Percentiles rank a stretch among this genome's conserved stretches.
Conservation (phyloP, 2,329 filamentous ascomycete genomes). For the Aureobasidium melanogenum region DNA sequence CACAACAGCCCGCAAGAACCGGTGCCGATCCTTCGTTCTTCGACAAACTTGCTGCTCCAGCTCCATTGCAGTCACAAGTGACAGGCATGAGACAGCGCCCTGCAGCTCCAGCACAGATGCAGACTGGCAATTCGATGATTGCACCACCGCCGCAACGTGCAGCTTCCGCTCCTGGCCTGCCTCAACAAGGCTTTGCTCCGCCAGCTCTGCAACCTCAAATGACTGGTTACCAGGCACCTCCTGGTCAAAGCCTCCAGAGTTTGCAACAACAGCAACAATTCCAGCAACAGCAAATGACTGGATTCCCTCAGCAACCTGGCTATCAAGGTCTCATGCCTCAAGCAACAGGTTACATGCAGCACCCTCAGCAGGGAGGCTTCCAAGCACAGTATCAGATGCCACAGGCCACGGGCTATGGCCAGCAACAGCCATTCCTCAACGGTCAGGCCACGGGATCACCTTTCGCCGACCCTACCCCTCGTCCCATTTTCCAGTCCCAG, state of each 20-base stretch:
- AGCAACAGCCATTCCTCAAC: constrained; percentile 45
- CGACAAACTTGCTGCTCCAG: constrained; percentile 36
- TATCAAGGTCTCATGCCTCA: constrained; percentile 30
- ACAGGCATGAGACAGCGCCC: constrained; percentile 23
- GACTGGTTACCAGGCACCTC: constrained; percentile 59
- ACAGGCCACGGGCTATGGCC: constrained; percentile 24
- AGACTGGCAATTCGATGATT: constrained; percentile 49
- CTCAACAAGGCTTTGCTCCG: constrained; percentile 55
- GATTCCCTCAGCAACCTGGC: constrained; percentile 29
- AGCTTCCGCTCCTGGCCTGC: constrained; percentile 72
- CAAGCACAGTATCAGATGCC: constrained; percentile 23
- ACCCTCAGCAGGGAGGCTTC: constrained; percentile 30
- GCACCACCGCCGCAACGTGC: constrained; percentile 73
- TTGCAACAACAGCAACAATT: constrained; percentile 37
- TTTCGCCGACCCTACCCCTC: constrained; percentile 46
- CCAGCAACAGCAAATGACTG: constrained; percentile 26
- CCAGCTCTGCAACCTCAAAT: constrained; percentile 75
- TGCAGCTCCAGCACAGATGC: constrained; percentile 16
- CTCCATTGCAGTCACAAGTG: constrained; percentile 25
- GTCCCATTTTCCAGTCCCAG: constrained; percentile 30
- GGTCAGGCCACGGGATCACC: constrained; percentile 39
- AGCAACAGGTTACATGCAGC: constrained; percentile 35
- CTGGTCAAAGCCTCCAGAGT: constrained; percentile 69
- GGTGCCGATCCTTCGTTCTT: constrained; percentile 40
- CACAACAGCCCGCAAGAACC: constrained; percentile 27